A percentile compares a stretch with the other conserved stretches of the same genome.
Evolutionary conservation across 2,329 filamentous ascomycete species (phyloP).

Genomic region (Colletotrichum chrysophilum): DNA sequence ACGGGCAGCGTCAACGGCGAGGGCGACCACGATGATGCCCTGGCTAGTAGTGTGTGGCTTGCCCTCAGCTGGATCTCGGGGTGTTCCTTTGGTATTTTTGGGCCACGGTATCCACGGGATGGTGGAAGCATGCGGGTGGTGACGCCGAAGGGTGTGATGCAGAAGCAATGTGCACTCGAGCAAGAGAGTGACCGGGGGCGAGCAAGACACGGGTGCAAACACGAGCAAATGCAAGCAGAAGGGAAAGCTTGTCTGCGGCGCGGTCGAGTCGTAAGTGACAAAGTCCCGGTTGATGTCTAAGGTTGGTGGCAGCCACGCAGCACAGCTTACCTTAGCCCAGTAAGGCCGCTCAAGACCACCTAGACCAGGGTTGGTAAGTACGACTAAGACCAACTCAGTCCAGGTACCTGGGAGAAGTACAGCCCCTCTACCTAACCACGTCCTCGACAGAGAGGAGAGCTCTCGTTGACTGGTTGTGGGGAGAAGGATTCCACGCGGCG

Average conservation of each 20-base stretch:
- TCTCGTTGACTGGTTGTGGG: background rate
- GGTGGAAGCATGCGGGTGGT: conserved; percentile 2
- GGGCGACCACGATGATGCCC: background rate
- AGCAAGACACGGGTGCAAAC: background rate
- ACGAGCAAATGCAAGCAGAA: background rate
- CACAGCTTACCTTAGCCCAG: conserved; percentile 5
- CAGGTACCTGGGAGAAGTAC: background rate
- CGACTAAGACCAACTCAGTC: background rate
- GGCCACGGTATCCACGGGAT: background rate
- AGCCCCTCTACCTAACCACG: background rate
- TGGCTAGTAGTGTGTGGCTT: conserved; percentile 7
- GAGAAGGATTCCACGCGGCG: conserved; percentile 14
- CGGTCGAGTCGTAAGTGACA: background rate
- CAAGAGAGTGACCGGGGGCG: background rate
- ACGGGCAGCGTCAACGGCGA: background rate
- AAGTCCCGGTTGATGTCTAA: background rate
- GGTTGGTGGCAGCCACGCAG: conserved; percentile 6
- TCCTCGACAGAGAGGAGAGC: background rate
- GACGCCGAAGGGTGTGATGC: conserved; percentile 7
- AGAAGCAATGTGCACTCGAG: background rate
- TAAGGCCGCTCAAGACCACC: background rate
- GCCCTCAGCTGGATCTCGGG: conserved; percentile 13
- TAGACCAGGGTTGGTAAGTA: background rate
- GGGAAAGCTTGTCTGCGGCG: conserved; percentile 4
- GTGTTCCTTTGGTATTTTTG: conserved; percentile 1